Base-by-base conservation (phyloP, 1,284 basidiomycete species). In the Ustilago cynodontis region DNA sequence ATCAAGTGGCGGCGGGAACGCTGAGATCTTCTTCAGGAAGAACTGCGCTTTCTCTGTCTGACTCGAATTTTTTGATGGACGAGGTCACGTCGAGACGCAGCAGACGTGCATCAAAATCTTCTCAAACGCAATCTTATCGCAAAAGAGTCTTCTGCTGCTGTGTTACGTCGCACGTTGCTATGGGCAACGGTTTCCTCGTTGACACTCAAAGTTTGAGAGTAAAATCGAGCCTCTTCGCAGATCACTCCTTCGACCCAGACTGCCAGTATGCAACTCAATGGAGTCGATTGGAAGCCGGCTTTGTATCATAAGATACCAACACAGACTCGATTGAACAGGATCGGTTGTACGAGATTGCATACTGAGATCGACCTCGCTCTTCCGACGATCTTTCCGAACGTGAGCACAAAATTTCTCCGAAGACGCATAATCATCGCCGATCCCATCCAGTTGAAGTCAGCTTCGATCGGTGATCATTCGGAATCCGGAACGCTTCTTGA, bases 381-480 rank as follows among this genome's bases (percentile, higher is more conserved):
- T 31, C 54, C 54, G 41, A 29, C 39, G n/a, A 37, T 37, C 35
- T 37, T 13, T 37, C 35, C 35, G 35, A 20, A 24, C 47, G 47
- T 41, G 18, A 14, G 11, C n/a, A 59, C 29, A 31, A 31, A 52
- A 14, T 10, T 16, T 45, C 2, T 16, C 22, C 26, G 51, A 20
- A 2, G 35, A 2, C 7, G 20, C 33, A 20, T 14, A 11, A 33
- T 6, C 52, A 55, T 41, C 53, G 22, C 53, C 53, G 53, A 55
- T 55, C 9, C 7, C 10, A 20, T 2, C n/a, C 41, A 20, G 1
- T 41, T 33, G 11, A 11, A 41, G n/a, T n/a, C n/a, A n/a, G n/a
- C n/a, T n/a, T n/a, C n/a, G n/a, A 58, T 35, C 41, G 29, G 56
- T 9, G 56, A 58, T 58, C 9, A 22, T n/a, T 49, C 67, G 67